Base-by-base conservation (phyloP, 768 basidiomycete species). In the Suillus ampliporus region DNA sequence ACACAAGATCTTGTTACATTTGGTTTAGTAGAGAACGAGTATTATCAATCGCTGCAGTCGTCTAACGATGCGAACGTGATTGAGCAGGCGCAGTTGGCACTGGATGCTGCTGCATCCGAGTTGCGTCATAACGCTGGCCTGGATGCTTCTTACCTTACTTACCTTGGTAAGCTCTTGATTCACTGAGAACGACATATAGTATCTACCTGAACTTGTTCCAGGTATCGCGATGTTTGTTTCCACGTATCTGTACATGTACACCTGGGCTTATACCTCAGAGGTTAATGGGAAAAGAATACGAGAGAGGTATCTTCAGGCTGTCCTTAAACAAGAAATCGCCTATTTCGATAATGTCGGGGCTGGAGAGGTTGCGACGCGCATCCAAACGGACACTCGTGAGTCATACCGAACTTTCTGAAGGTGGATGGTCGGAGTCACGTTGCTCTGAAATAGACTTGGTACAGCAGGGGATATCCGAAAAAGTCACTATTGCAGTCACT, bases 351-450 rank as follows among this genome's bases (percentile, higher is more conserved):
- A 61, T 52, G 72, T 87, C 40, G 84, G 85, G 19, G 82, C 85
- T 6, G 86, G 86, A 48, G 86, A 87, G 61, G 80, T 88, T 26
- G 83, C 86, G 1, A 86, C 85, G 0, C 79, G 85, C 35, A 86
- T 87, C 60, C 43, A 61, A 51, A 19, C 50, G 3, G 61, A 61
- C 10, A 14, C 57, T 76, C 75, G 54, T 56, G 26, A 56, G 54
- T 56, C n/a, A 8, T 48, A 23, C 13, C 19, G 19, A 21, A n/a
- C 4, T 50, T 50, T 10, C 51, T 4, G n/a, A 11, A 43, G 9
- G 51, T 38, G 61, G 26, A 57, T 40, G 59, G 9, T 3, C 35
- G 40, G 54, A 34, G 10, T 54, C 23, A 38, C 17, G 17, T 26
- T 26, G 9, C 15, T 23, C 17, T 38, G 38, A 40, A 10, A 40